phyloP scores from a whole-genome alignment of 805 yeast genomes.

The Vanderwaltozyma yarrowii region DNA sequence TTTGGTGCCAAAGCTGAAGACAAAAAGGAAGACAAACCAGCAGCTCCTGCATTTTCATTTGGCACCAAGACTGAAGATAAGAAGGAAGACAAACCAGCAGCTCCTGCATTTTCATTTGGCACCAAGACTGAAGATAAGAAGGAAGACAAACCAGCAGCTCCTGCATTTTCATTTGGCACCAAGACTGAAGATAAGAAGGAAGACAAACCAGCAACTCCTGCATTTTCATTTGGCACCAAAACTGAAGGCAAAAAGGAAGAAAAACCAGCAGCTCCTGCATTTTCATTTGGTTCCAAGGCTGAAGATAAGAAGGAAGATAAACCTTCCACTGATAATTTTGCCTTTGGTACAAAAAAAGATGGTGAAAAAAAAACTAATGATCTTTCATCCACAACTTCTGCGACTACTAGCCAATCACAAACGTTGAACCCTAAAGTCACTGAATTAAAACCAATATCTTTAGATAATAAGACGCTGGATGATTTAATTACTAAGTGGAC shows the following conservation, averaged over 20 bases:
- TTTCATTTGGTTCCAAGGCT: slow-evolving; percentile 12
- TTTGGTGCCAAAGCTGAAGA: slow-evolving; percentile 11
- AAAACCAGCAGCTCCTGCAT: slow-evolving; percentile 11
- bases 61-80: slow-evolving; percentile 9
- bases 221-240: slow-evolving; percentile 12
- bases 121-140: background rate
- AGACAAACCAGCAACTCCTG: slow-evolving; percentile 8
- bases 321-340: slow-evolving; percentile 6
- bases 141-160: slow-evolving; percentile 5
- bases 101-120: slow-evolving; percentile 9
- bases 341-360: slow-evolving; percentile 5
- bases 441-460: slow-evolving; percentile 59
- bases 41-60: slow-evolving; percentile 13
- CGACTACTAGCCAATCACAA: slow-evolving; percentile 8
- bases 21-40: slow-evolving; percentile 6
- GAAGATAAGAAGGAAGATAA: slow-evolving; percentile 3
- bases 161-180: no score
- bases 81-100: slow-evolving; percentile 2
- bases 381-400: background rate
- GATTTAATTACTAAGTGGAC: slow-evolving; percentile 93
- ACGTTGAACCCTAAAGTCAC: slow-evolving; percentile 37
- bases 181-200: no score
- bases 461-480: slow-evolving; percentile 86
- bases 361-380: background rate
- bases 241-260: slow-evolving; percentile 5